These are phyloP conservation scores for Eimeria falciformis DNA, from an alignment of 169 alveolate species.

Conservation along the genomic window DNA sequence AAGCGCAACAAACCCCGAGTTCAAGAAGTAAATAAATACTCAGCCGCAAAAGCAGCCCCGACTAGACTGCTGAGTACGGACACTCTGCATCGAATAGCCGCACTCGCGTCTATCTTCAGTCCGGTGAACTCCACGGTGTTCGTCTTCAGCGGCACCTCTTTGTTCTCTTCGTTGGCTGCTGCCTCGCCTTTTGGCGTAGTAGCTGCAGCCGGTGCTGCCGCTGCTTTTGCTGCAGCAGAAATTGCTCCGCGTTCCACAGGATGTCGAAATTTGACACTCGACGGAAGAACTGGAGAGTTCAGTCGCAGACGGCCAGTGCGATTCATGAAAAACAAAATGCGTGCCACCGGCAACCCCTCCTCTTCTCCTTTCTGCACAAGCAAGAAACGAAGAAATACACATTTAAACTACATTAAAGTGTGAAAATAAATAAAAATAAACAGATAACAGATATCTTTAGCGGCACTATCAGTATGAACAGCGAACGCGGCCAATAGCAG, in stretches of 20 bases:
- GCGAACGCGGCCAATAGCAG: neutral
- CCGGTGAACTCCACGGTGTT: constrained; percentile 77
- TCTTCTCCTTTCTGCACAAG: constrained; percentile 68
- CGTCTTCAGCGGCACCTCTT: constrained; percentile 52
- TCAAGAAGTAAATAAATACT: no score
- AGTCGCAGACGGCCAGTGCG: constrained; percentile 75
- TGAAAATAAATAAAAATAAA: no score
- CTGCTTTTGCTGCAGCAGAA: constrained; percentile 26
- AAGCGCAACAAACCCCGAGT: neutral
- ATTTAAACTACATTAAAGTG: neutral
- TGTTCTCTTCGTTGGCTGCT: neutral
- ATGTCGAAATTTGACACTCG: constrained; percentile 55
- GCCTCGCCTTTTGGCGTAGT: constrained; percentile 1
- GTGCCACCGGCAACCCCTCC: constrained; percentile 65
- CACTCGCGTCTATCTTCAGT: constrained; percentile 72
- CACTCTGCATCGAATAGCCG: neutral
- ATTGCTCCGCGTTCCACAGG: constrained; percentile 71
- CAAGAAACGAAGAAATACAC: neutral
- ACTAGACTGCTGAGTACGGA: no score
- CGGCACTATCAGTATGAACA: no score
- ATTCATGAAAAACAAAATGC: constrained; percentile 72
- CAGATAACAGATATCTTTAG: no score
- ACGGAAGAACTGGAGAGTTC: constrained; percentile 71
- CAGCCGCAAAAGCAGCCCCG: no score
- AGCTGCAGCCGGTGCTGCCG: constrained; percentile 4